A percentile compares a stretch with the other conserved stretches of the same genome.
phyloP scores from a whole-genome alignment of 805 yeast species.

The Vanderwaltozyma verrucispora region DNA sequence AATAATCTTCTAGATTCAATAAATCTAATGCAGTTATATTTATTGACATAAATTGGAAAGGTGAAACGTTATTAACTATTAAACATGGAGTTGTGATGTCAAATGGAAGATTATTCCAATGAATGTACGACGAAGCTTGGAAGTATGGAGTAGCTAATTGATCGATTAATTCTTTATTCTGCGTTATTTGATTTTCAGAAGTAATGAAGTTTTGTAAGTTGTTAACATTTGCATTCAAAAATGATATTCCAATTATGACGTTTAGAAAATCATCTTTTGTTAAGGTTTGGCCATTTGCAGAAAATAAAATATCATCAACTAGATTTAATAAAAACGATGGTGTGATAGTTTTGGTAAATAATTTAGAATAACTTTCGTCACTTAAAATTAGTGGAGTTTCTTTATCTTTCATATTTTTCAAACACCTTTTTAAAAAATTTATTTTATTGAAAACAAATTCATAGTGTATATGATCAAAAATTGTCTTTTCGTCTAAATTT shows the following conservation, averaged over 20 bases:
- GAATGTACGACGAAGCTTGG: neutral
- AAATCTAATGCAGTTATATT: neutral
- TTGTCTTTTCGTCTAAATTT: neutral
- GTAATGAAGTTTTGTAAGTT: neutral
- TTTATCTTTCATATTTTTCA: slow-evolving; percentile 1
- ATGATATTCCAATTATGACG: neutral
- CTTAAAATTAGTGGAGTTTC: neutral
- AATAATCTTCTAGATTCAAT: neutral
- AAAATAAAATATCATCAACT: neutral
- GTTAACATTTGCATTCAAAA: neutral
- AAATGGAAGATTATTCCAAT: slow-evolving; percentile 1
- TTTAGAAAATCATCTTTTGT: neutral
- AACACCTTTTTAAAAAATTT: neutral
- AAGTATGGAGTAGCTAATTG: neutral
- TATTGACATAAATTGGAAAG: slow-evolving; percentile 1
- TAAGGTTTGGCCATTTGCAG: neutral
- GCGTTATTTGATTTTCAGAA: neutral
- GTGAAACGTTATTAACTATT: neutral
- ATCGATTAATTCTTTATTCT: slow-evolving; percentile 1
- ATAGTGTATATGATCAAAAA: neutral
- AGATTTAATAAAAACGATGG: slow-evolving; percentile 1
- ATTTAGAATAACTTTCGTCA: neutral
- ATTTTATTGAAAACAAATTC: neutral
- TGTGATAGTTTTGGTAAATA: neutral
- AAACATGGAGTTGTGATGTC: neutral